A percentile compares a stretch with the other conserved stretches of the same genome.
Conservation (phyloP, 1,284 basidiomycete genomes). For the Apiotrichum siamense region DNA sequence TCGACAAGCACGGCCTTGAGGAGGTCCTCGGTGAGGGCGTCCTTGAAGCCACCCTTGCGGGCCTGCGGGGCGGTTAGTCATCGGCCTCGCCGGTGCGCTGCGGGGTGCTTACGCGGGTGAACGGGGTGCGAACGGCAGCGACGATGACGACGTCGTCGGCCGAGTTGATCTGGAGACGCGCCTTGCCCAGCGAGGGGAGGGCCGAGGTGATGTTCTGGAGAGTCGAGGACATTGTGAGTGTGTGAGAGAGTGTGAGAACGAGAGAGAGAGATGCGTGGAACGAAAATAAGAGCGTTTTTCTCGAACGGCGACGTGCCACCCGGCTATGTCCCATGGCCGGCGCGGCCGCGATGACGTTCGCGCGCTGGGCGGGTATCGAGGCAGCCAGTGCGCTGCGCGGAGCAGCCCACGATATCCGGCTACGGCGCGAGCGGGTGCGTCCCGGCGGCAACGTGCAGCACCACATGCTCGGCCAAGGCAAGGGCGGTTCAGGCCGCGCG, state of each 20-base stretch:
- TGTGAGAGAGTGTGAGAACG: not conserved
- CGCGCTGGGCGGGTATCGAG: too few species aligned
- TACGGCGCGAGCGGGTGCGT: too few species aligned
- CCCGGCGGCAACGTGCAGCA: too few species aligned
- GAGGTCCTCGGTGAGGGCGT: slow-evolving; percentile 83
- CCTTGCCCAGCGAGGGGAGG: slow-evolving; percentile 51
- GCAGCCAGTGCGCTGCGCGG: too few species aligned
- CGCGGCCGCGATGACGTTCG: too few species aligned
- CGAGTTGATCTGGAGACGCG: slow-evolving; percentile 55
- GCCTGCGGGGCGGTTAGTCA: slow-evolving; percentile 21
- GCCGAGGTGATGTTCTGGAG: slow-evolving; percentile 39
- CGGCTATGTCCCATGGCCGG: too few species aligned
- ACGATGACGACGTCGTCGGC: slow-evolving; percentile 87
- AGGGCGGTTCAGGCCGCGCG: too few species aligned
- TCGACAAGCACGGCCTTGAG: slow-evolving; percentile 75
- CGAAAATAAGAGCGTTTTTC: too few species aligned
- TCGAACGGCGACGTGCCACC: too few species aligned
- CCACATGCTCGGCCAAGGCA: too few species aligned
- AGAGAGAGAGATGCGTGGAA: not conserved
- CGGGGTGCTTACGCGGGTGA: slow-evolving; percentile 65
- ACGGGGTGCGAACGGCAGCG: slow-evolving; percentile 76
- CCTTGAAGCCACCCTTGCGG: slow-evolving; percentile 91
- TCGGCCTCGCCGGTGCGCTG: not conserved
- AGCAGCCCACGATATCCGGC: too few species aligned
- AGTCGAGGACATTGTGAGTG: slow-evolving; percentile 37